Evolutionary conservation across 2,329 filamentous ascomycete genomes (phyloP).

Genomic region (Onygena corvina): DNA sequence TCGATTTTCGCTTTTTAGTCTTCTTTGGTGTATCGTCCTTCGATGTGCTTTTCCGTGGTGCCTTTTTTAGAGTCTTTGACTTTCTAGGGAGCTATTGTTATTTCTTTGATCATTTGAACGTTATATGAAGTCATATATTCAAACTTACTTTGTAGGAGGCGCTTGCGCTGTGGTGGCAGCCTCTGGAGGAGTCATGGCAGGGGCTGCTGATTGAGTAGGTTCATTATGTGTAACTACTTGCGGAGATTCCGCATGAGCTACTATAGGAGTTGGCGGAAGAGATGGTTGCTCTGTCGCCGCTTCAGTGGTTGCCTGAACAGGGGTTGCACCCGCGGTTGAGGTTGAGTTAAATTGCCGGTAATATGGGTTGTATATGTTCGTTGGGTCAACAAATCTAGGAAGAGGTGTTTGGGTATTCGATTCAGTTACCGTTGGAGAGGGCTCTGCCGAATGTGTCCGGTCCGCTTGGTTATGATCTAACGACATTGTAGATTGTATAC

Average conservation of each 20-base stretch:
- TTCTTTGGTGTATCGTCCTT: neutral
- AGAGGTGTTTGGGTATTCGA: conserved; percentile 12
- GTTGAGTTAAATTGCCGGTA: conserved; percentile 35
- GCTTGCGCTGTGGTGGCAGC: neutral
- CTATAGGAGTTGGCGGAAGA: neutral
- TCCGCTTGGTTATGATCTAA: no score
- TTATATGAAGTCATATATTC: neutral
- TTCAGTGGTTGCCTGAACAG: neutral
- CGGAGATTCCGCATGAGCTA: neutral
- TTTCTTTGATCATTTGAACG: neutral
- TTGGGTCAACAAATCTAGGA: conserved; percentile 41
- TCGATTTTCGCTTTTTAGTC: neutral
- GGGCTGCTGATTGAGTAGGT: neutral
- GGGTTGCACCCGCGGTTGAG: conserved; percentile 12
- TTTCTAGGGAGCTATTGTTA: neutral
- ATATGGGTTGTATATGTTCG: conserved; percentile 43
- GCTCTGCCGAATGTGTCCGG: neutral
- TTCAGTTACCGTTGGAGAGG: neutral
- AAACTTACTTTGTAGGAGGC: neutral
- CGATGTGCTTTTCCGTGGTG: neutral
- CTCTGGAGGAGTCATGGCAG: neutral
- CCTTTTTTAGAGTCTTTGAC: neutral
- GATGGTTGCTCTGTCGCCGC: no score
- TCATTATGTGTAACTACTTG: neutral
- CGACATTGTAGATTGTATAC: no score